A percentile compares a stretch with the other conserved stretches of the same genome.
Conservation (phyloP, 2,329 filamentous ascomycete genomes). For the Emmonsiellopsis sp. region DNA sequence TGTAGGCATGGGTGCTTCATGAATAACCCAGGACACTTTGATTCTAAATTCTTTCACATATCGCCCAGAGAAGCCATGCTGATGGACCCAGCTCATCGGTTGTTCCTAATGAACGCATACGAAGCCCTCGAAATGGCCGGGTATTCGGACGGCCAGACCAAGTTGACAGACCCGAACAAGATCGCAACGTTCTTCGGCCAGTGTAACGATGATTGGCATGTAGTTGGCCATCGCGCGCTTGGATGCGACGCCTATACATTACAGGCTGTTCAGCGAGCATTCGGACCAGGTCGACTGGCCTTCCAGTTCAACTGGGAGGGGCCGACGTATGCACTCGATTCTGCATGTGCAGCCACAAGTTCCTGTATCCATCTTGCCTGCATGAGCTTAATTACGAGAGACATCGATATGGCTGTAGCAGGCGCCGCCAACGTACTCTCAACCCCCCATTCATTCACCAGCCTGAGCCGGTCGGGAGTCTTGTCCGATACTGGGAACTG, state of each 20-base stretch:
- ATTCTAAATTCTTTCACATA: slow-evolving; percentile 18
- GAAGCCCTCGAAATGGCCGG: slow-evolving; percentile 76
- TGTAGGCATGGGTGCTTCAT: slow-evolving; percentile 16
- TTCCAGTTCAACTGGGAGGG: slow-evolving; percentile 71
- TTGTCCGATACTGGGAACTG: slow-evolving; percentile 62
- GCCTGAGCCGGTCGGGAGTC: slow-evolving; percentile 67
- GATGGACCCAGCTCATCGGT: slow-evolving; percentile 71
- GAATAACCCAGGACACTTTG: slow-evolving; percentile 13
- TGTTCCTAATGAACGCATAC: slow-evolving; percentile 67
- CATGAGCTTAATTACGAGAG: slow-evolving; percentile 62
- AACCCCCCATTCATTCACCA: slow-evolving; percentile 71
- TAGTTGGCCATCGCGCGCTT: slow-evolving; percentile 52
- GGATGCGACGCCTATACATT: slow-evolving; percentile 56
- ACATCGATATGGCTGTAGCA: slow-evolving; percentile 72
- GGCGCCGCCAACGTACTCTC: slow-evolving; percentile 71
- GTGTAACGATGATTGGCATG: slow-evolving; percentile 67
- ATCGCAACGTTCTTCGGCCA: slow-evolving; percentile 69
- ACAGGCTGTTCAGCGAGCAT: slow-evolving; percentile 53
- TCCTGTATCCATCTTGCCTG: slow-evolving; percentile 65
- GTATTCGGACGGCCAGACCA: slow-evolving; percentile 62
- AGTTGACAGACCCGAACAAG: slow-evolving; percentile 54
- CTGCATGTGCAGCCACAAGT: slow-evolving; percentile 65
- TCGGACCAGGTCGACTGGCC: slow-evolving; percentile 57
- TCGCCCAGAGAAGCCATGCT: slow-evolving; percentile 70
- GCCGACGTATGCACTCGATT: slow-evolving; percentile 63